Evolutionary conservation across 805 yeast genomes (phyloP), one percentile per base, ranked within the genome.

Genomic region (Candida ponderosae): DNA sequence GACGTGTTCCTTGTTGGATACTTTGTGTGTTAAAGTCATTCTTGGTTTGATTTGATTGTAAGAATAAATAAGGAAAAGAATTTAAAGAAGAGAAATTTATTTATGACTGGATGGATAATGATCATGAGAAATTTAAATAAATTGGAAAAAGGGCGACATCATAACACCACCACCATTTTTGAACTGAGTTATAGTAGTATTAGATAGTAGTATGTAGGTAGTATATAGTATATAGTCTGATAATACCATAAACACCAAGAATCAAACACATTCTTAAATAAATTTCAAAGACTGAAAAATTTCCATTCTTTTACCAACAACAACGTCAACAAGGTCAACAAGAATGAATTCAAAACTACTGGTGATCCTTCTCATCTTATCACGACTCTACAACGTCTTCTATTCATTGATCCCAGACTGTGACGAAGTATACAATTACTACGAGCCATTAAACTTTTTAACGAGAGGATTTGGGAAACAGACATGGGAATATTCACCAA

Each of bases 401-500:
- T 63, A 62, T 48, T 76, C 85, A 56, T 78, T 87, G 28, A 81
- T 90, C 20, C 76, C 93, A 2, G 97, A 89, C 50, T 89, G 97
- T 55, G 97, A 90, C 57, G 97, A 90, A 57, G 79, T 74, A 0
- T 90, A 75, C 70, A 90, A 90, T 54, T 90, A 85, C 60, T 88
- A 96, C 90, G 97, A 90, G 46, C 96, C 97, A 1, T 63, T 90
- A 40, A 89, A 90, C 54, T 67, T 81, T 36, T 47, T 89, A 27
- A 59, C 81, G 1, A 71, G 95, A 45, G 82, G 81, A 3, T 86
- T 87, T 56, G 97, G 97, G 2, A 83, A 88, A 48, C 88, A 88
- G 57, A 89, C 97, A 0, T 89, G 97, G 97, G 97, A 89, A 54
- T 90, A 89, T 56, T 85, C 96, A 0, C 96, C 97, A 0, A 82